These are phyloP conservation scores for Pholiota adiposa DNA, from an alignment of 1,284 basidiomycete species.

Conservation along the genomic window DNA sequence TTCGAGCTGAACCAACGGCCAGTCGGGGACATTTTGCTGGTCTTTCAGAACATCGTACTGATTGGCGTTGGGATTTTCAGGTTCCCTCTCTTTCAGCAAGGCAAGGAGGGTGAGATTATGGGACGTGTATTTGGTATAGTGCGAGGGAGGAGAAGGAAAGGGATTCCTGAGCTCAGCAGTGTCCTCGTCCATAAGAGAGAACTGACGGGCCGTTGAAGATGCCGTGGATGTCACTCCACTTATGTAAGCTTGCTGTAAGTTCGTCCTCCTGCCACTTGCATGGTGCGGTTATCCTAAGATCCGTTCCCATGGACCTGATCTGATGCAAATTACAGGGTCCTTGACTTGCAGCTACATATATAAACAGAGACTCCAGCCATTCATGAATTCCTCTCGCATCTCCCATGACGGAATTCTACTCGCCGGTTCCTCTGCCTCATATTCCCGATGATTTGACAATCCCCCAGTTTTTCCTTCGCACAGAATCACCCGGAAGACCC, in stretches of 20 bases:
- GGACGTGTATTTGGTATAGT: slow-evolving; percentile 71
- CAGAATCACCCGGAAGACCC: slow-evolving; percentile 53
- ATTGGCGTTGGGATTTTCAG: slow-evolving; percentile 43
- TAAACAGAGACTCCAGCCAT: neutral
- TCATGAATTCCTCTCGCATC: neutral
- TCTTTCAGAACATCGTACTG: slow-evolving; percentile 67
- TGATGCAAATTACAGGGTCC: neutral
- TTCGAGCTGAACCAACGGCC: slow-evolving; percentile 72
- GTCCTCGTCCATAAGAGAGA: slow-evolving; percentile 60
- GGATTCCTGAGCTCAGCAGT: slow-evolving; percentile 79
- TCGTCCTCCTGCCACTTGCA: neutral
- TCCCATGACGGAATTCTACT: slow-evolving; percentile 50
- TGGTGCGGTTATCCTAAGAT: slow-evolving; percentile 18
- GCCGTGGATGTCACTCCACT: neutral
- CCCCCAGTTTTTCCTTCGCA: slow-evolving; percentile 75
- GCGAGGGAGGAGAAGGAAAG: slow-evolving; percentile 81
- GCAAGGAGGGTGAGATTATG: slow-evolving; percentile 70
- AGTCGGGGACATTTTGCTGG: slow-evolving; percentile 72
- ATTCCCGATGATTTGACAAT: slow-evolving; percentile 77
- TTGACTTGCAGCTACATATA: neutral
- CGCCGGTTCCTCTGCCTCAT: slow-evolving; percentile 43
- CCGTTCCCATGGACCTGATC: slow-evolving; percentile 10
- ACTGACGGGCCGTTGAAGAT: slow-evolving; percentile 11
- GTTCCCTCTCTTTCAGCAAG: slow-evolving; percentile 57
- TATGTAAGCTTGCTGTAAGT: neutral